Base-by-base conservation (phyloP, 2,329 filamentous ascomycete genomes). In the Leptographium lundbergii region DNA sequence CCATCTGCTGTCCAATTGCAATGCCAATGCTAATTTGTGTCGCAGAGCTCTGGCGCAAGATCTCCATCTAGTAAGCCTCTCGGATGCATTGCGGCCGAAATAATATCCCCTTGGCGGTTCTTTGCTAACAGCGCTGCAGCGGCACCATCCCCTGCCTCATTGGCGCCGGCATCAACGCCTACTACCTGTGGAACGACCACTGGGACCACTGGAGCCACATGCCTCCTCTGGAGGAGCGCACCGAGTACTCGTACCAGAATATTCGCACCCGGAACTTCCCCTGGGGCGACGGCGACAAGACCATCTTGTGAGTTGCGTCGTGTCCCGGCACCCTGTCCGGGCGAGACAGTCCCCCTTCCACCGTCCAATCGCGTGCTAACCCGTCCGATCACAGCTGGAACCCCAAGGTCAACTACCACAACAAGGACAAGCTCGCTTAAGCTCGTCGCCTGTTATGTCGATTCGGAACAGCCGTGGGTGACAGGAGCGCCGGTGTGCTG, bases 161-260 rank as follows among this genome's bases (percentile, higher is more conserved):
- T 66, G 77, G 91, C 65, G 85, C 87, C 61, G 73, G 76, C 66
- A 77, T 85, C 75, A 99, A 99, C 74, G 91, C 91, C 68, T 96
- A 88, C 74, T 85, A 86, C 71, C 85, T 96, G 64, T 99, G 91
- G 90, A 85, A 83, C 69, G 89, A 95, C 78, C 94, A 99, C 77
- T 97, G 92, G 92, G 89, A 95, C 77, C 94, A 99, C 81, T 90
- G 87, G 84, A 77, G 74, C 57, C 92, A 97, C 77, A 77, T 89
- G 74, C 84, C 88, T 62, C 88, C 94, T 65, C 80, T 92, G 67
- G 90, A 95, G 80, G 94, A 99, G 78, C 87, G 89, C 71, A 77
- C 81, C 69, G 89, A 97, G 80, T 99, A 97, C 77, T 78, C 91
- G 61, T 99, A 95, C 85, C 89, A 95, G 84, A 99, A 99, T 82